Conservation (phyloP, 768 basidiomycete species). For the Leccinum rimulosum region DNA sequence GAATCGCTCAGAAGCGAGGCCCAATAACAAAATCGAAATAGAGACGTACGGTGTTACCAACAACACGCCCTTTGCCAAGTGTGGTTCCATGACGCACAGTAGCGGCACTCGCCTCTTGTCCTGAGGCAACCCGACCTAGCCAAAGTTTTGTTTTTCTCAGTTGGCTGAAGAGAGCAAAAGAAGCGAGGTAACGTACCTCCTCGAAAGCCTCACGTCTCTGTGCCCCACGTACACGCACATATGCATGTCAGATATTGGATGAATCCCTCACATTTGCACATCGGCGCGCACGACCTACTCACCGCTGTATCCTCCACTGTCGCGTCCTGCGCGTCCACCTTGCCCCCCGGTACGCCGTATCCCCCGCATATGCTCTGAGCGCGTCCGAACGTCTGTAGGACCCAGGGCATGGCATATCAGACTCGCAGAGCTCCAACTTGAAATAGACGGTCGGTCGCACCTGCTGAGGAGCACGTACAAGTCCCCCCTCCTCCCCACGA, state of each 20-base stretch:
- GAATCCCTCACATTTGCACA: background rate
- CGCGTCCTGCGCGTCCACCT: conserved; percentile 64
- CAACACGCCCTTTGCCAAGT: conserved; percentile 65
- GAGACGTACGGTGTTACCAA: conserved; percentile 80
- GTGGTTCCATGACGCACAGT: conserved; percentile 77
- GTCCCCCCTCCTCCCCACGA: conserved; percentile 81
- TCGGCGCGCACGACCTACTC: background rate
- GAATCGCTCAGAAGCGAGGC: background rate
- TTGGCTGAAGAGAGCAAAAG: background rate
- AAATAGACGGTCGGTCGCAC: conserved; percentile 40
- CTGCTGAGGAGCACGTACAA: conserved; percentile 79
- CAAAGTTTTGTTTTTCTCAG: background rate
- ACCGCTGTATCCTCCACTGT: conserved; percentile 82
- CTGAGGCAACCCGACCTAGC: conserved; percentile 77
- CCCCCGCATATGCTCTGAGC: conserved; percentile 77
- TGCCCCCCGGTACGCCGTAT: conserved; percentile 86
- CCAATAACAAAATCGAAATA: background rate
- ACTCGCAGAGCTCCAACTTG: background rate
- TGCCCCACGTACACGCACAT: background rate
- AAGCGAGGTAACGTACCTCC: conserved; percentile 51
- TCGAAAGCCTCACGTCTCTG: conserved; percentile 88
- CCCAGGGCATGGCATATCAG: background rate
- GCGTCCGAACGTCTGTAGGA: conserved; percentile 63
- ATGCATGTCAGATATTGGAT: background rate
- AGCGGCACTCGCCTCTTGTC: conserved; percentile 70